These are phyloP conservation scores for Xylariaceae sp. DNA, from an alignment of 2,329 filamentous ascomycete genomes.

Conservation along the genomic window DNA sequence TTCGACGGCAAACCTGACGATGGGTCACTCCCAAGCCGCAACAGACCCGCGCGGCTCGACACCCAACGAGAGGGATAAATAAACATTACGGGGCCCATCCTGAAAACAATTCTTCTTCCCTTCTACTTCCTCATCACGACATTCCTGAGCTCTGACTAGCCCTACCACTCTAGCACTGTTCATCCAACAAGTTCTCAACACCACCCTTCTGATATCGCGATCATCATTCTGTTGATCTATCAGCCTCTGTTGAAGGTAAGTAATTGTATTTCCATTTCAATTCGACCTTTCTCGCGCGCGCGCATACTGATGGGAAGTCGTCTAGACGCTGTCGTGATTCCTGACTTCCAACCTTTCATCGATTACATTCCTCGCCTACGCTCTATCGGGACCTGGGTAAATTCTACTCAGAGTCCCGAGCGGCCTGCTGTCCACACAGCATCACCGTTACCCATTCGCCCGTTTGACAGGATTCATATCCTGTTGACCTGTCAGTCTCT, in stretches of 20 bases:
- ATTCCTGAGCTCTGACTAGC: not conserved
- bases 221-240: not conserved
- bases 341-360: no score
- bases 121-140: not conserved
- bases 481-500: not conserved
- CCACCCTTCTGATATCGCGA: not conserved
- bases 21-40: not conserved
- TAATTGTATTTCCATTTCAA: no score
- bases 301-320: not conserved
- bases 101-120: not conserved
- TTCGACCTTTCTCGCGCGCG: no score
- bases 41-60: not conserved
- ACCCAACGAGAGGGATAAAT: not conserved
- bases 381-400: not conserved
- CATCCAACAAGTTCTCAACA: not conserved
- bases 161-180: not conserved
- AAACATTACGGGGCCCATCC: not conserved
- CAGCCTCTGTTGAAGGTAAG: not conserved
- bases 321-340: not conserved
- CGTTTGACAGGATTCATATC: no score
- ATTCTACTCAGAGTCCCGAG: not conserved
- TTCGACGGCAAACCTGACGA: not conserved
- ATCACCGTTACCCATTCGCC: not conserved
- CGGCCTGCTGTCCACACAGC: not conserved
- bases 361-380: not conserved